Base-by-base conservation (phyloP, 306 rosid species). In the Vigna unguiculata region DNA sequence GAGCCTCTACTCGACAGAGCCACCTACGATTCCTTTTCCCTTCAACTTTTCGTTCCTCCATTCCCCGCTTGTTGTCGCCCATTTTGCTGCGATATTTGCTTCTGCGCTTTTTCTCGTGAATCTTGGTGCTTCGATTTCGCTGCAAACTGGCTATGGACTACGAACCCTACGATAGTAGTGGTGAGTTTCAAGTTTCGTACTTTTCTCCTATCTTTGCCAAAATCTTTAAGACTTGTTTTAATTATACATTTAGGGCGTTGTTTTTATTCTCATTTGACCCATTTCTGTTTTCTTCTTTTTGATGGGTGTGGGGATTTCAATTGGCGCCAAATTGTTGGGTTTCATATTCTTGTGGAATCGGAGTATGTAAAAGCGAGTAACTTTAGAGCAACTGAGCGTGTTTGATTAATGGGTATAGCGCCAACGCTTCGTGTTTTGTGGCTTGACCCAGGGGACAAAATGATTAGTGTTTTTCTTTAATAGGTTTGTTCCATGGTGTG, bases 141-240 rank as follows among this genome's bases (percentile, higher is more conserved):
- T 74, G 57, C 84, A 82, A 86, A 64, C 91, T 90, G 92, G 90
- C 93, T 82, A 91, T 94, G 98, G 97, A 91, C 81, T 86, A 90
- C 91, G 96, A 90, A 88, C 97, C 96, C 70, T 91, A 84, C 78
- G 98, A 94, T 73, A 94, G 98, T 84, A 94, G 98, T 71, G 98
- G 98, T 94, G 55, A 85, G 88, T 74, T 71, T 85, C 57, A 55
- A 68, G 21, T 79, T 77, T 36, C 43, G 55, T 48, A 5, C 53
- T 74, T 71, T 55, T 6, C 61, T 13, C 62, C 0, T 78, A 0
- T 12, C 4, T 74, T n/a, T n/a, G 36, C 77, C 82, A 11, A 76
- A 79, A 69, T 21, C 53, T 78, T 64, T 12, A 10, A 54, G 55
- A 36, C 17, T 20, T 53, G 12, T 40, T 67, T 43, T 70, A 20